These are phyloP conservation scores for Plasmodium sp. DNA, from an alignment of 169 alveolate species.

Conservation along the genomic window DNA sequence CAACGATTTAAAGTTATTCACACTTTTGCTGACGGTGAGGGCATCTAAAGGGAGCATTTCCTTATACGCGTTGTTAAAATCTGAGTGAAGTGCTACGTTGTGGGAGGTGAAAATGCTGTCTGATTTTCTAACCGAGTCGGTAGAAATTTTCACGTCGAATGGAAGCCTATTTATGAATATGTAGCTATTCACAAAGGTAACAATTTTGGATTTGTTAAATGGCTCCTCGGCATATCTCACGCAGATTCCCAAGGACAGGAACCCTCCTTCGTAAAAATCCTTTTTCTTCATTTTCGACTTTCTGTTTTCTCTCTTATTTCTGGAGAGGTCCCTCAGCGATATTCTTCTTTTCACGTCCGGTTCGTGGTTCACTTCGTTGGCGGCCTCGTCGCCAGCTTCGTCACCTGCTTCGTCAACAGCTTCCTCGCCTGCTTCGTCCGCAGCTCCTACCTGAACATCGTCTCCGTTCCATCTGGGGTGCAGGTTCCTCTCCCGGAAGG, in stretches of 20 bases:
- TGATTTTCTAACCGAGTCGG: constrained; percentile 5
- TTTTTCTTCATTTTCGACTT: constrained; percentile 38
- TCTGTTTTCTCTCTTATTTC: constrained; percentile 14
- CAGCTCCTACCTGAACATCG: not conserved
- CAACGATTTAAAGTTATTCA: not conserved
- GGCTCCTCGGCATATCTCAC: constrained; percentile 87
- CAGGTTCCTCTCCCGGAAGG: not conserved
- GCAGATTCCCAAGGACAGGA: constrained; percentile 81
- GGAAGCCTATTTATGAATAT: constrained; percentile 86
- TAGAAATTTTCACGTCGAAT: constrained; percentile 78
- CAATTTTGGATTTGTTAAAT: constrained; percentile 83
- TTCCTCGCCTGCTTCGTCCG: not conserved
- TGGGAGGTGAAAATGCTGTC: constrained; percentile 14
- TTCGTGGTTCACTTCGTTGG: not conserved
- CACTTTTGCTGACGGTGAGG: not conserved
- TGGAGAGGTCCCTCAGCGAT: not conserved
- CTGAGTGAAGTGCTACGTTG: not conserved
- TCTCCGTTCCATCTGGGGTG: not conserved
- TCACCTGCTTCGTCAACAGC: not conserved
- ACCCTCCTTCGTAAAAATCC: constrained; percentile 50
- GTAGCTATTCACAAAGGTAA: constrained; percentile 84
- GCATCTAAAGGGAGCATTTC: constrained; percentile 25
- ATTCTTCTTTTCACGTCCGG: not conserved
- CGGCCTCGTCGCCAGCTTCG: not conserved
- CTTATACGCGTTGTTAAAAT: constrained; percentile 31